Evolutionary conservation across 306 rosid species (phyloP).

Genomic region (Cucurbita argyrosperma): DNA sequence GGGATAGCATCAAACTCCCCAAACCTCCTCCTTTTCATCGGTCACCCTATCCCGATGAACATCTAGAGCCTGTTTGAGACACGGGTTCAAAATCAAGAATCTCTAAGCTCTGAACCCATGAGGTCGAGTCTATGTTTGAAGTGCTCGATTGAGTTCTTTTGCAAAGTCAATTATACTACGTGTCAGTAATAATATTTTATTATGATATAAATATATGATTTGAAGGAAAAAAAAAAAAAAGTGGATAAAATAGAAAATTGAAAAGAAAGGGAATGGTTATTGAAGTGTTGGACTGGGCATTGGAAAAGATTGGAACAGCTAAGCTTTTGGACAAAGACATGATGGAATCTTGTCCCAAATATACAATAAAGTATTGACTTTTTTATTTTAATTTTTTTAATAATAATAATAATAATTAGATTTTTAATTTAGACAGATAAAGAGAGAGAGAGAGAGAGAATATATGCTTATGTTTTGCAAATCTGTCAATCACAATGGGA

Average conservation of each 20-base stretch:
- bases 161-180: too few relatives aligned
- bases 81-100: too few relatives aligned
- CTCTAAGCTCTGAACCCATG: too few relatives aligned
- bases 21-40: not conserved
- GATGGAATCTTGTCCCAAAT: constrained; percentile 47
- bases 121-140: too few relatives aligned
- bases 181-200: too few relatives aligned
- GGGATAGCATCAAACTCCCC: constrained; percentile 32
- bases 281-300: constrained; percentile 16
- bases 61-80: too few relatives aligned
- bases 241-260: not conserved
- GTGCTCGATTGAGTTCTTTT: too few relatives aligned
- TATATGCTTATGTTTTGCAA: constrained; percentile 4
- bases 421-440: not conserved
- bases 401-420: not conserved
- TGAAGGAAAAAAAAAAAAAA: not conserved
- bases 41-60: not conserved
- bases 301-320: constrained; percentile 56
- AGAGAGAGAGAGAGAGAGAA: not conserved
- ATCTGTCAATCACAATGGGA: constrained; percentile 4
- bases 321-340: constrained; percentile 53
- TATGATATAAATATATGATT: too few relatives aligned
- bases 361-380: constrained; percentile 27
- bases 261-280: not conserved
- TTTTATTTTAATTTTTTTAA: not conserved